Percentiles rank a stretch among this genome's conserved stretches.
Evolutionary conservation across 202 grass and related monocot species (phyloP).

Genomic region (Schoenoplectus triqueter): DNA sequence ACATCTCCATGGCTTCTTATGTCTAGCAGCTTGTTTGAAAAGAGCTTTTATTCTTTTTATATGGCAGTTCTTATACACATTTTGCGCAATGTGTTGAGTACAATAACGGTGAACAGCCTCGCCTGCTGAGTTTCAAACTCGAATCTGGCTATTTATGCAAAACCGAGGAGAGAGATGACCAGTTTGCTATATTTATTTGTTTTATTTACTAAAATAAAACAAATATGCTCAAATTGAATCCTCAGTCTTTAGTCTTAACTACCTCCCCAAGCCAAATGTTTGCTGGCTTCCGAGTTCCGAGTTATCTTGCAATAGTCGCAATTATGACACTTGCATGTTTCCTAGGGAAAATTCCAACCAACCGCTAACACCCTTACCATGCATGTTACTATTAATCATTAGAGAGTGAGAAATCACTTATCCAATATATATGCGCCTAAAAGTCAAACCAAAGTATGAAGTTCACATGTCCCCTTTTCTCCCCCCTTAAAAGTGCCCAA

Average conservation of each 20-base stretch:
- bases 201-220: too few species aligned
- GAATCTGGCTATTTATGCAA: too few species aligned
- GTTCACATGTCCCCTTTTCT: not conserved
- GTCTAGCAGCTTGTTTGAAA: too few species aligned
- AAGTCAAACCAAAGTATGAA: slow-evolving; percentile 11
- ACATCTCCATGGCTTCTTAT: too few species aligned
- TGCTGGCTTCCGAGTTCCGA: not conserved
- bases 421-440: not conserved
- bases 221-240: not conserved
- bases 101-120: too few species aligned
- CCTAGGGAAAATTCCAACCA: not conserved
- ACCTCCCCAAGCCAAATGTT: not conserved
- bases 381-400: not conserved
- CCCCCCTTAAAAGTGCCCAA: too few species aligned
- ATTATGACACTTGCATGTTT: not conserved
- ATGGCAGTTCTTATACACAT: too few species aligned
- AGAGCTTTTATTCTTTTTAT: too few species aligned
- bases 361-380: not conserved
- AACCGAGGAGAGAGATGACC: too few species aligned
- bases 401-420: not conserved
- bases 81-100: too few species aligned
- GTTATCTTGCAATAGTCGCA: not conserved
- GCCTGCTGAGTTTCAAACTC: too few species aligned
- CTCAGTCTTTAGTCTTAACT: not conserved
- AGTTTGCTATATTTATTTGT: too few species aligned